Base-by-base conservation (phyloP, 345 rosid genomes). In the Brassica nigra region DNA sequence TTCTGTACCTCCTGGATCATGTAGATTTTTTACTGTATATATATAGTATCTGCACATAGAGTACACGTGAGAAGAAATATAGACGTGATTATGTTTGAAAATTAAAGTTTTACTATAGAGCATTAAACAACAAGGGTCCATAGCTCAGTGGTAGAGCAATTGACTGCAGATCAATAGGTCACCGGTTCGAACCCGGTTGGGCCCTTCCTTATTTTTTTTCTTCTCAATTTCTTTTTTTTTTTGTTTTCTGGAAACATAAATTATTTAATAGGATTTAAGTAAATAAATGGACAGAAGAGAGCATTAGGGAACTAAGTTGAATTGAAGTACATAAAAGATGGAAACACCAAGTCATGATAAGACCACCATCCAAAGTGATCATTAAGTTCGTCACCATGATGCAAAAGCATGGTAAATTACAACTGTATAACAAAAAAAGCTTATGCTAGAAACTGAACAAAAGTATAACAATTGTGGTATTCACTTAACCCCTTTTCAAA, bases 131-230 rank as follows among this genome's bases (percentile, higher is more conserved):
- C 57, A 15, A 54, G 59, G 59, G 90, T 89, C 87, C 87, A 84
- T 90, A 86, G 92, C 91, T 92, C 91, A 88, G 94, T 88, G 90
- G 95, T 90, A 88, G 96, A 90, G 92, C 91, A 89, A 87, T 89
- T 92, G 91, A 88, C 92, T 90, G 88, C 89, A 88, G 92, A 88
- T 90, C 91, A 90, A 88, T 87, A 89, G 95, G 92, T 89, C 95
- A 85, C 82, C 80, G 88, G 88, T 84, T 85, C 86, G 82, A 82
- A 76, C 85, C 83, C 86, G 82, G 85, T 83, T 79, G 89, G 86
- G 88, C 87, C 85, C 84, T 77, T 0, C 0, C 8, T 49, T 12
- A 2, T 4, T 52, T 54, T 54, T 52, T 4, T 3, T 11, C 7
- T 52, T n/a, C 18, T n/a, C 54, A 1, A 47, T 47, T 42, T 11